Conservation (phyloP, 1,284 basidiomycete species). For the Leccinum solheimii region DNA sequence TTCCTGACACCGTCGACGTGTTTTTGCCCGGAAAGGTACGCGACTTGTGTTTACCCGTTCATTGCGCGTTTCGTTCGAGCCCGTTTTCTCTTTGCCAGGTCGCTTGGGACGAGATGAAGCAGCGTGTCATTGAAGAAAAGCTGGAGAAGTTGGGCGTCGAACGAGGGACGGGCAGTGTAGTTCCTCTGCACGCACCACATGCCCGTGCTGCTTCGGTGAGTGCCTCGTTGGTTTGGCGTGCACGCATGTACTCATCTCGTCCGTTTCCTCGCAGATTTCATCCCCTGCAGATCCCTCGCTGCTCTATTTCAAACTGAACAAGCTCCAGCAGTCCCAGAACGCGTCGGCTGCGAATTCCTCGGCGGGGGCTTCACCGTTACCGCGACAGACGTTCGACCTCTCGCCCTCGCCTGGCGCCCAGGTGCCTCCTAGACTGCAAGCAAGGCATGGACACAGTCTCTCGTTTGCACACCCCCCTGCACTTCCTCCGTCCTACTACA, state of each 20-base stretch:
- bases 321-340: constrained; percentile 71
- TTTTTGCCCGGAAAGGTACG: constrained; percentile 78
- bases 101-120: constrained; percentile 71
- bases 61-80: constrained; percentile 13
- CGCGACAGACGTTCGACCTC: constrained; percentile 54
- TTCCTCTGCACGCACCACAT: constrained; percentile 69
- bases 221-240: constrained; percentile 26
- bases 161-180: constrained; percentile 54
- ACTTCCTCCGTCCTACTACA: constrained; percentile 39
- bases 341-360: constrained; percentile 53
- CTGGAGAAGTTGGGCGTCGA: constrained; percentile 76
- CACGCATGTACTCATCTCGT: constrained; percentile 6
- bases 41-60: constrained; percentile 2
- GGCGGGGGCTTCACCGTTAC: constrained; percentile 62
- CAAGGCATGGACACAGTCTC: constrained; percentile 68
- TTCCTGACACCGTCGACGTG: constrained; percentile 71
- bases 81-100: constrained; percentile 40
- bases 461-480: constrained; percentile 60
- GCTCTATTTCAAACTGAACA: constrained; percentile 77
- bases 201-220: constrained; percentile 76
- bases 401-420: constrained; percentile 53
- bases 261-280: constrained; percentile 60
- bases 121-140: constrained; percentile 74
- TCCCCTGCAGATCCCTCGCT: constrained; percentile 81
- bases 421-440: constrained; percentile 46